phyloP scores from a whole-genome alignment of 108 stramenopile genomes.

The Epithemia pelagica region DNA sequence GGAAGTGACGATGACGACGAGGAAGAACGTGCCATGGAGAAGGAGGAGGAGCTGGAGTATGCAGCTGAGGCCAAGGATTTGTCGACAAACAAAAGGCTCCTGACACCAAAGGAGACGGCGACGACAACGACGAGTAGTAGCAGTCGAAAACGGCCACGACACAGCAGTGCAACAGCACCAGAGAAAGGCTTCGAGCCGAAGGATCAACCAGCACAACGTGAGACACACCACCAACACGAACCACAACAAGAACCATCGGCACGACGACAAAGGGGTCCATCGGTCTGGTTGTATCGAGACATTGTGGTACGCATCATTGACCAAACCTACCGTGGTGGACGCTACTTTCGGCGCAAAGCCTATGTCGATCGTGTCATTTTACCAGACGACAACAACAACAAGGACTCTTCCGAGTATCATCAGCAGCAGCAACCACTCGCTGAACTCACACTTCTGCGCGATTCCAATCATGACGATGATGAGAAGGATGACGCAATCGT shows the following conservation, averaged over 20 bases:
- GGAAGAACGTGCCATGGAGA: constrained; percentile 26
- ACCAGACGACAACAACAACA: constrained; percentile 38
- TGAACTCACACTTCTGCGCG: constrained; percentile 51
- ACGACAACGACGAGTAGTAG: neutral
- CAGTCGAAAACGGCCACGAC: constrained; percentile 6
- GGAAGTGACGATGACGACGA: constrained; percentile 22
- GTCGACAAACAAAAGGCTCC: no score
- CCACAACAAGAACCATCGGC: no score
- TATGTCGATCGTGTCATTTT: constrained; percentile 60
- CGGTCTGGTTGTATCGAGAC: constrained; percentile 55
- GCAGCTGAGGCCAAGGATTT: no score
- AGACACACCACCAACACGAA: no score
- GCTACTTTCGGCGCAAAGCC: constrained; percentile 83
- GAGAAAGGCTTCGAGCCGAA: neutral
- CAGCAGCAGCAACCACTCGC: constrained; percentile 19
- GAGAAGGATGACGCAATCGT: constrained; percentile 48
- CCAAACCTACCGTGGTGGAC: constrained; percentile 61
- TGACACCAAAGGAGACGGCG: neutral
- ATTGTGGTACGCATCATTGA: constrained; percentile 79
- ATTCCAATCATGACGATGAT: constrained; percentile 19
- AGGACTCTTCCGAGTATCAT: no score
- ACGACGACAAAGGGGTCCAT: no score
- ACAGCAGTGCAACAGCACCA: neutral
- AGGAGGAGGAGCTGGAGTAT: neutral
- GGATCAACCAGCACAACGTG: no score